Evolutionary conservation across 371 early-diverging fungal species (phyloP).

Genomic region (Paraphysoderma sedebokerense): DNA sequence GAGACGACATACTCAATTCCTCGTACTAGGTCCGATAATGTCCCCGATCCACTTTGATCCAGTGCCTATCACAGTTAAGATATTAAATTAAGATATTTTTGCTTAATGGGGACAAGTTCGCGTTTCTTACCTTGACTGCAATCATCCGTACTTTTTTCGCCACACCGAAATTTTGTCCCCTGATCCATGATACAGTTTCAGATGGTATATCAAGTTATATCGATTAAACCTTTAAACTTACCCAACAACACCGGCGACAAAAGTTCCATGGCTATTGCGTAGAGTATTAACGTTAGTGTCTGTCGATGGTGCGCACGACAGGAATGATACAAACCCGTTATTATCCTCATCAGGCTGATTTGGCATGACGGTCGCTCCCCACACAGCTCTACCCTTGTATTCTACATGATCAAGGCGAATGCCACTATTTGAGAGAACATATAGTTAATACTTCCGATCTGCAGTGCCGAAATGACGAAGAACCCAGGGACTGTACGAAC

Average conservation of each 20-base stretch:
- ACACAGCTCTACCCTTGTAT: not conserved
- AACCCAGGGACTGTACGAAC: too few species aligned
- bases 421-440: too few species aligned
- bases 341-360: not conserved
- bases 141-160: constrained; percentile 46
- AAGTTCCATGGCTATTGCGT: constrained; percentile 7
- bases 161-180: constrained; percentile 41
- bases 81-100: not conserved
- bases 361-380: not conserved
- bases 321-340: too few species aligned
- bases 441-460: too few species aligned
- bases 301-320: too few species aligned
- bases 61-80: not conserved
- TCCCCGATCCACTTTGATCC: constrained; percentile 9
- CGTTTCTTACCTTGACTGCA: constrained; percentile 37
- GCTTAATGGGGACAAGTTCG: not conserved
- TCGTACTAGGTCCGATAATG: constrained; percentile 4
- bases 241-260: constrained; percentile 18
- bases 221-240: too few species aligned
- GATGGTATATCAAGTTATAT: too few species aligned
- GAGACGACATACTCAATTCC: constrained; percentile 7
- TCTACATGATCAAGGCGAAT: not conserved
- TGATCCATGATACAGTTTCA: too few species aligned
- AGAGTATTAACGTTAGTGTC: too few species aligned
- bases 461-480: too few species aligned